Evolutionary conservation across 805 yeast genomes (phyloP), one percentile per base, ranked within the genome.

Genomic region (Candida khao-thaluensis): DNA sequence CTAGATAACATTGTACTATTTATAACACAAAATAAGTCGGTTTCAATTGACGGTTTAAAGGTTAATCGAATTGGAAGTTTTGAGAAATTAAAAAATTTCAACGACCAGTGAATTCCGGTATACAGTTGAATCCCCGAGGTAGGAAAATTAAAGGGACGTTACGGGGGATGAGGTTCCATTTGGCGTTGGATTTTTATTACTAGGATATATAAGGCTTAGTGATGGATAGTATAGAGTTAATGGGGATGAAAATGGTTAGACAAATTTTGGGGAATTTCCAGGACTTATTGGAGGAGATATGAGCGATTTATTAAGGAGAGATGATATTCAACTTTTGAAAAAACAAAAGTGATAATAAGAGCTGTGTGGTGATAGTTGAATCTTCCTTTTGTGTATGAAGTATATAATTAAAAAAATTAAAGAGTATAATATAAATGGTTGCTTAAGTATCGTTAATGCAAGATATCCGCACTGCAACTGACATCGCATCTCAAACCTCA

Each of bases 1-100:
- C 70, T 66, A 37, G 72, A 62, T 56, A 67, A 67, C 73, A 67
- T 67, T 29, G 41, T 20, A 22, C 15, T 31, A 31, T 31, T 20
- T 21, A 20, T 4, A 21, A 5, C 7, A 5, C 20, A 12, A 31
- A 21, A 15, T 10, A 17, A 31, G 20, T 31, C 18, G 12, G 8
- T 21, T 31, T 21, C 35, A 31, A 31, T 31, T 31, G 35, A 31
- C 32, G 15, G 15, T 5, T 17, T 14, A 14, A 22, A 17, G 24
- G 17, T 18, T 38, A 37, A 30, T 20, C 20, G 21, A 30, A 7
- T 37, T 20, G 25, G 40, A 24, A 30, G 30, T 23, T 35, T 18
- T 30, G 40, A 37, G 31, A 36, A 35, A 5, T 37, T 30, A 21
- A 31, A 20, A 31, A 31, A 31, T 31, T 31, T 31, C 35, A 31